phyloP scores from a whole-genome alignment of 1,284 basidiomycete genomes.

The Schizophyllum commune region DNA sequence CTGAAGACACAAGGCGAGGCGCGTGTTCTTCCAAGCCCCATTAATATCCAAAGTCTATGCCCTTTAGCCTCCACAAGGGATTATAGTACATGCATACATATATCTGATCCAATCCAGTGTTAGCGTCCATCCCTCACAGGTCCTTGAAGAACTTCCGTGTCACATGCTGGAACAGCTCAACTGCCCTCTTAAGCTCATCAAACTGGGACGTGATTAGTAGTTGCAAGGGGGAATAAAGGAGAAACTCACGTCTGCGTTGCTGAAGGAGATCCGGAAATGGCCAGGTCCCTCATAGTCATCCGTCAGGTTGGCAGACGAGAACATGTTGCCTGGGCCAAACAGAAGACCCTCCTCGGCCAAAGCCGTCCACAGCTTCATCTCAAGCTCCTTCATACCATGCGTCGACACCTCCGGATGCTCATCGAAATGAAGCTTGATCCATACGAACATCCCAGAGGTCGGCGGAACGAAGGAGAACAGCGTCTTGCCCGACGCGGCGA shows the following conservation, averaged over 20 bases:
- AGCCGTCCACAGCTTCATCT: conserved; percentile 46
- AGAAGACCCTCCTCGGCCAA: conserved; percentile 57
- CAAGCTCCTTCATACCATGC: conserved; percentile 36
- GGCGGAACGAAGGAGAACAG: conserved; percentile 69
- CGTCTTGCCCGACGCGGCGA: conserved; percentile 17
- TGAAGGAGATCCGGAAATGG: conserved; percentile 60
- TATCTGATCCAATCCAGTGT: conserved; percentile 1
- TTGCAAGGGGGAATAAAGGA: not conserved
- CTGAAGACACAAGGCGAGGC: not conserved
- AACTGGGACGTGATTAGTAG: conserved; percentile 18
- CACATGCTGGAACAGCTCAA: conserved; percentile 34
- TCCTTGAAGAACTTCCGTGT: conserved; percentile 25
- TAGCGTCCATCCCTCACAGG: not conserved
- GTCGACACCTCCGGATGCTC: conserved; percentile 43
- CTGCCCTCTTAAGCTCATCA: conserved; percentile 36
- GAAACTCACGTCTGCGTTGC: conserved; percentile 41
- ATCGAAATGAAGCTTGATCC: conserved; percentile 48
- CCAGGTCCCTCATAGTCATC: conserved; percentile 30
- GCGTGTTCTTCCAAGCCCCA: not conserved
- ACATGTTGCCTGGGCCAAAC: conserved; percentile 47
- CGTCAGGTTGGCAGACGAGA: conserved; percentile 33
- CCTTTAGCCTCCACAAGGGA: not conserved
- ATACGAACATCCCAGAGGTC: conserved; percentile 62
- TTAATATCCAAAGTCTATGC: not conserved
- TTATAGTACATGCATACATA: not conserved